Percentiles rank a stretch among this genome's conserved stretches.
Conservation (phyloP, 257 asterid genomes). For the Fraxinus anomala region DNA sequence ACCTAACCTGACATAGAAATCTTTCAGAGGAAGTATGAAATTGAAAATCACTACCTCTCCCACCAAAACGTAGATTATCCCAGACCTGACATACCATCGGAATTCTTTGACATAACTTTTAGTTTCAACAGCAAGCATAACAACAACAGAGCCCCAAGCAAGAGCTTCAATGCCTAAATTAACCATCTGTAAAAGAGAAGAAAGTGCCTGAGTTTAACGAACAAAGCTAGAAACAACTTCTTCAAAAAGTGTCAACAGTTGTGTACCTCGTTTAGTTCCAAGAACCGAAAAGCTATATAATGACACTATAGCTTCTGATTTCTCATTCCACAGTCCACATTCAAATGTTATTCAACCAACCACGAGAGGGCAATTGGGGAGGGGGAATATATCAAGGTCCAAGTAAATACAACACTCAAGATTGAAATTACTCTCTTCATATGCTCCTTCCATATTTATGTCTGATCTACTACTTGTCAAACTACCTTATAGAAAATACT, state of each 20-base stretch:
- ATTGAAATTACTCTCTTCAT: too few species aligned
- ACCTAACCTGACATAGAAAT: conserved; percentile 54
- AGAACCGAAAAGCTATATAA: background rate
- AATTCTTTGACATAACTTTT: conserved; percentile 66
- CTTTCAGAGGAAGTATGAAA: conserved; percentile 51
- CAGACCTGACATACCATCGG: conserved; percentile 85
- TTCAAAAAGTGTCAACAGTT: background rate
- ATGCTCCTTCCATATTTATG: too few species aligned
- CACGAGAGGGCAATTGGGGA: background rate
- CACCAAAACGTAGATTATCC: conserved; percentile 60
- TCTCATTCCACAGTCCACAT: background rate
- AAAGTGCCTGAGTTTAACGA: conserved; percentile 16
- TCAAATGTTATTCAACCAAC: background rate
- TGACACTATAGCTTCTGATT: background rate
- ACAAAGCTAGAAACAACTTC: conserved; percentile 1
- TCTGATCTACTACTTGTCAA: too few species aligned
- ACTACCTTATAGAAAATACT: too few species aligned
- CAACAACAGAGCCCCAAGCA: conserved; percentile 70
- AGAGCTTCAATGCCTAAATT: conserved; percentile 58
- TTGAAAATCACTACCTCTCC: conserved; percentile 73
- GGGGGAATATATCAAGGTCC: too few species aligned
- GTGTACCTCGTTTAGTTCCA: conserved; percentile 1
- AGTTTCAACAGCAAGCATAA: conserved; percentile 67
- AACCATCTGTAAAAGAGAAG: conserved; percentile 53
- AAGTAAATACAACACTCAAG: too few species aligned